Base-by-base conservation (phyloP, 345 rosid genomes). In the Salix brachista region DNA sequence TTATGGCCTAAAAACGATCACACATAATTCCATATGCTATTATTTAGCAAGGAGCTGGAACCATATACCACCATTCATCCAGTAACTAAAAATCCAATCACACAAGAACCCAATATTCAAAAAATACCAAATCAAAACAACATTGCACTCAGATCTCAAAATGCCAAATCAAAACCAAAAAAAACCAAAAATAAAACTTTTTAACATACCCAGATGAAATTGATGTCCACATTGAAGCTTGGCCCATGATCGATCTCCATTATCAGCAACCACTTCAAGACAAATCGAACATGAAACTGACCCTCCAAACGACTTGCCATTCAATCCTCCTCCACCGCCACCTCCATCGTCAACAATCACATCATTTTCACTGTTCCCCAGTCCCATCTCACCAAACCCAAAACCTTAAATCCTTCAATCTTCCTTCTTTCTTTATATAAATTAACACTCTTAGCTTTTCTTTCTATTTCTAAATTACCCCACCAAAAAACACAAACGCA, bases 191-290 rank as follows among this genome's bases (percentile, higher is more conserved):
- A 65, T 28, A 65, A 70, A 74, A 28, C 60, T 34, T 71, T 58
- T 3, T 26, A 58, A 67, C 88, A 78, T 69, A 95, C 99, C 99
- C 71, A 96, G 80, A 85, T 96, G 99, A 69, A 96, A 96, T 76
- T 84, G 93, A 42, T 96, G 99, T 41, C 94, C 97, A 46, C 99
- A 96, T 83, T 93, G 98, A 83, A 96, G 98, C 85, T 91, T 96
- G 41, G 98, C 97, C 99, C 93, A 92, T 2, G 98, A 88, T 65
- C 99, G 97, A 91, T 93, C 95, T 66, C 95, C 95, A 32, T 86
- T 85, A 73, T 90, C 90, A 58, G 84, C 78, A 17, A 96, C 98
- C 19, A 78, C 77, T 56, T 96, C 99, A 26, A 96, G 96, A 79
- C 99, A 96, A 90, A 96, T 92, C 93, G 99, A 96, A 80, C 98